A percentile compares a stretch with the other conserved stretches of the same genome.
These are phyloP conservation scores for Holtermanniella nyarrowii DNA, from an alignment of 768 basidiomycete genomes.

Conservation along the genomic window DNA sequence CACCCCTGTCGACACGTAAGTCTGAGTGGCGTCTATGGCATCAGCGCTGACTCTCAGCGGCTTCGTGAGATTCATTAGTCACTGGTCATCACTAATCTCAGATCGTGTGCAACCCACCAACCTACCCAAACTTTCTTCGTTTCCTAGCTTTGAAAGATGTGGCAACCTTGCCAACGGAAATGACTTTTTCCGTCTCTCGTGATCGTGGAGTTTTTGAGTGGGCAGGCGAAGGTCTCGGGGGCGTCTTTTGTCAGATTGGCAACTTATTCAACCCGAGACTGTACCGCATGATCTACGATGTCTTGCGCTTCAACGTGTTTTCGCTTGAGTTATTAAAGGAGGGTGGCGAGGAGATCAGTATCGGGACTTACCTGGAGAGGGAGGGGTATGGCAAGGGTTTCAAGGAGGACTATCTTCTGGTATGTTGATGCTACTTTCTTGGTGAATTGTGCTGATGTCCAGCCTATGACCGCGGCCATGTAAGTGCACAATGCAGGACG, in stretches of 20 bases:
- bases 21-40: too few species aligned
- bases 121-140: conserved; percentile 67
- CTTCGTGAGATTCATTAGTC: conserved; percentile 5
- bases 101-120: conserved; percentile 67
- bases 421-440: too few species aligned
- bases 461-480: conserved; percentile 73
- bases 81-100: conserved; percentile 27
- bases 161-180: conserved; percentile 52
- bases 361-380: conserved; percentile 52
- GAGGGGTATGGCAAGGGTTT: conserved; percentile 61
- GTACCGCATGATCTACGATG: conserved; percentile 38
- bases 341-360: conserved; percentile 41
- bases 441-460: not conserved
- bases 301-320: conserved; percentile 60
- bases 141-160: conserved; percentile 53
- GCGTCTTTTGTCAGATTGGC: conserved; percentile 58
- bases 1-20: conserved; percentile 62
- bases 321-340: conserved; percentile 47
- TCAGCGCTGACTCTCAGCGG: conserved; percentile 1
- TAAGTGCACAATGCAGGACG: not conserved
- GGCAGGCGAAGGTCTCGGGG: conserved; percentile 56
- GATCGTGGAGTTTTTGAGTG: conserved; percentile 63
- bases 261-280: conserved; percentile 43
- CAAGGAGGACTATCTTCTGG: conserved; percentile 64
- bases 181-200: conserved; percentile 69